Percentiles rank a stretch among this genome's conserved stretches.
These are phyloP conservation scores for Talaromyces sp. DNA, from an alignment of 2,329 filamentous ascomycete species.

Conservation along the genomic window DNA sequence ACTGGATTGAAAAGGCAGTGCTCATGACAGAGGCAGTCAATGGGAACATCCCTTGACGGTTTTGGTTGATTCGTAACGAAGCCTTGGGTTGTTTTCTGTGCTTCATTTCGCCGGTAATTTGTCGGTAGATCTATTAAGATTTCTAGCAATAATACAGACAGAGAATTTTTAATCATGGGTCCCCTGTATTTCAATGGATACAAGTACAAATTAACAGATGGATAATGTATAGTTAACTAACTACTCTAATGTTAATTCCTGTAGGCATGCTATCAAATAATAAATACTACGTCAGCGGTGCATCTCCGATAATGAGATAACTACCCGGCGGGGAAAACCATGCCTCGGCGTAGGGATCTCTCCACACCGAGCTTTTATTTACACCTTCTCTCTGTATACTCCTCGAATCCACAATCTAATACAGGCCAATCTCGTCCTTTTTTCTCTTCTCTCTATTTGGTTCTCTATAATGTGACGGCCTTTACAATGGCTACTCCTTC, in stretches of 20 bases:
- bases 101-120: neutral
- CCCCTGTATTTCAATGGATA: no score
- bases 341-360: neutral
- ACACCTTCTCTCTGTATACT: neutral
- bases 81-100: neutral
- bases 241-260: no score
- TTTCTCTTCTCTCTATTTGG: neutral
- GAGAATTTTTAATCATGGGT: no score
- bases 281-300: neutral
- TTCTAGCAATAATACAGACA: neutral
- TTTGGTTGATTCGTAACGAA: neutral
- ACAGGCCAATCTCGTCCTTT: neutral
- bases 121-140: neutral
- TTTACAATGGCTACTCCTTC: constrained; percentile 4
- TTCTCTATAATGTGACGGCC: neutral
- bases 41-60: neutral
- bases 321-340: neutral
- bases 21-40: neutral
- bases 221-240: no score
- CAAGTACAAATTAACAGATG: neutral
- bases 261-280: neutral
- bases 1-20: neutral
- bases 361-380: neutral
- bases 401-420: neutral
- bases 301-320: neutral